Evolutionary conservation across 2,329 filamentous ascomycete genomes (phyloP).

Genomic region (Xylariaceae sp.): DNA sequence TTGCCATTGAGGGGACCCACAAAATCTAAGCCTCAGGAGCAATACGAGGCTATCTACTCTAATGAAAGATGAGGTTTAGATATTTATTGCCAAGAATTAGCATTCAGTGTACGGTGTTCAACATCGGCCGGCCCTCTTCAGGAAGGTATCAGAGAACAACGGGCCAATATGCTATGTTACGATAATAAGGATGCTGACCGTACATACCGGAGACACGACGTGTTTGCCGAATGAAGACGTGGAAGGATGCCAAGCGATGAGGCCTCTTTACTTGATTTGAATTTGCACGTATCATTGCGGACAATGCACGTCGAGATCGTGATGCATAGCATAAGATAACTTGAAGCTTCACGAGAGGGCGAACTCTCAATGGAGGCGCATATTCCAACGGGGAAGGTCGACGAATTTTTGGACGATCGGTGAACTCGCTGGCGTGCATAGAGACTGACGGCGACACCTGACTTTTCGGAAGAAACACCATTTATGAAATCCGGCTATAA

Average conservation of each 20-base stretch:
- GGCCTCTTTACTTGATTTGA: conserved; percentile 12
- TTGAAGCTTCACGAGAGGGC: background rate
- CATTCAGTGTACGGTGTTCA: background rate
- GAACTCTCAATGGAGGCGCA: conserved; percentile 4
- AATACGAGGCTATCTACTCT: background rate
- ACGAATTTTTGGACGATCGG: background rate
- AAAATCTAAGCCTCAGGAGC: background rate
- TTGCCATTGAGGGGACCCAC: background rate
- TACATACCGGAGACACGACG: background rate
- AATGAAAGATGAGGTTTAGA: background rate
- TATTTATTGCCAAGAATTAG: background rate
- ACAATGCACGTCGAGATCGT: background rate
- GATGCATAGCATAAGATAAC: conserved; percentile 13
- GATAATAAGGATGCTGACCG: too few relatives aligned
- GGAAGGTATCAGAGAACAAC: conserved; percentile 14
- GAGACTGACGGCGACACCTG: conserved; percentile 3
- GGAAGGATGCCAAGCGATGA: background rate
- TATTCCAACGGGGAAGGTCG: conserved; percentile 22
- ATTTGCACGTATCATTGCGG: conserved; percentile 10
- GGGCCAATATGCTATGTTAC: conserved; percentile 7
- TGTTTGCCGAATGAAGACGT: background rate
- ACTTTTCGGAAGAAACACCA: background rate
- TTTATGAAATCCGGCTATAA: conserved; percentile 19
- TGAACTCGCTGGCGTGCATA: conserved; percentile 4
- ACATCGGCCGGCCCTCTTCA: background rate